Conservation (phyloP, 768 basidiomycete genomes). For the Lyophyllum decastes region DNA sequence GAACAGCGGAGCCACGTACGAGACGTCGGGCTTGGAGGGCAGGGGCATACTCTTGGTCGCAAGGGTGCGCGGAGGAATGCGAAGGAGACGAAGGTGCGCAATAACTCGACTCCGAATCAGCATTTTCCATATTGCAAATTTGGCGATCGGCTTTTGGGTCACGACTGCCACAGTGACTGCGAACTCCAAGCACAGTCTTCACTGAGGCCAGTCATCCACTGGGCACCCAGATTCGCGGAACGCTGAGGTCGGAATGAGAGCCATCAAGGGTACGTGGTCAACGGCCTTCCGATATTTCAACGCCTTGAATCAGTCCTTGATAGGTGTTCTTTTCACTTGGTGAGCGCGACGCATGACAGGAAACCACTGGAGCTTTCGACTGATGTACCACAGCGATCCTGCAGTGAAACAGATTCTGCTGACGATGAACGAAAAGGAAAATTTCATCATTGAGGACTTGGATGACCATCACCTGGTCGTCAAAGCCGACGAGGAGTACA, state of each 20-base stretch:
- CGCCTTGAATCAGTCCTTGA: neutral
- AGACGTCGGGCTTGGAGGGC: conserved; percentile 25
- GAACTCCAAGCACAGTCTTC: neutral
- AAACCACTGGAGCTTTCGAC: neutral
- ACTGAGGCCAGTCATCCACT: neutral
- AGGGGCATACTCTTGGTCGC: conserved; percentile 20
- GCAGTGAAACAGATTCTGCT: conserved; percentile 89
- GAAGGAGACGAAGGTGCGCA: neutral
- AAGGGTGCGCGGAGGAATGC: neutral
- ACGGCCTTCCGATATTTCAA: neutral
- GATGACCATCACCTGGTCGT: conserved; percentile 85
- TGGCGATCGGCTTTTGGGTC: neutral
- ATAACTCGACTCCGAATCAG: neutral
- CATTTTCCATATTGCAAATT: neutral
- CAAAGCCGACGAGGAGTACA: conserved; percentile 78
- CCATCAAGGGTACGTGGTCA: conserved; percentile 52
- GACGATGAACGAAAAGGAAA: conserved; percentile 76
- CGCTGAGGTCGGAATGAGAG: conserved; percentile 45
- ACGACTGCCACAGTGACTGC: neutral
- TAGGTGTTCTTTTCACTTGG: conserved; percentile 73
- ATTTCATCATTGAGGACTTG: conserved; percentile 85
- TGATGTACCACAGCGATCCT: conserved; percentile 58
- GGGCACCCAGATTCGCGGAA: neutral
- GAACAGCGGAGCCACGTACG: conserved; percentile 17
- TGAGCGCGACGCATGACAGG: conserved; percentile 36